Evolutionary conservation across 345 rosid genomes (phyloP), one percentile per base, ranked within the genome.

Genomic region (Hirschfeldia incana): DNA sequence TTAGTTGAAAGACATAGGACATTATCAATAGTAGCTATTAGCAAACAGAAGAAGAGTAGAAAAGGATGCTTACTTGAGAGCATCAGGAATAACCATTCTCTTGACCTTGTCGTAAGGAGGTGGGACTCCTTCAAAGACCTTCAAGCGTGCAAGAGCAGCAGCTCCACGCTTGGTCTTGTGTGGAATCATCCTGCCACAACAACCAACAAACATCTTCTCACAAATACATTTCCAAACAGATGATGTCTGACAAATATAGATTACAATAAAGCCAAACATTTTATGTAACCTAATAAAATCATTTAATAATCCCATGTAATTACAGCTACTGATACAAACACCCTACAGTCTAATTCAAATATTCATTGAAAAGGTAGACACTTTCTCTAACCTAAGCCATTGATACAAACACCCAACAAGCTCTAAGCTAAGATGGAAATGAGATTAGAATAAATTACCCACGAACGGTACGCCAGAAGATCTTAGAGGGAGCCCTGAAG

Each of bases 81-180:
- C 95, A 85, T 93, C 98, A 4, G 98, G 98, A 39, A 93, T 83
- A 57, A 90, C 95, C 98, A 93, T 93, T 66, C 91, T 90, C 87
- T 93, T 93, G 53, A 77, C 81, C 83, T 88, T 93, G 77, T 93
- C 95, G 74, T 85, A 93, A 8, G 98, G 97, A 1, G 94, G 84
- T 3, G 98, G 98, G 27, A 93, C 70, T 34, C 92, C 98, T 34
- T 90, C 98, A 75, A 86, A 93, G 12, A 76, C 90, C 88, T 90
- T 93, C 89, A 91, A 78, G 6, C 97, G 86, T 0, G 85, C 90
- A 83, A 94, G 92, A 0, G 96, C 93, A 5, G 89, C 89, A 3
- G 90, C 97, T 21, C 96, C 98, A 32, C 95, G 86, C 89, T 93
- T 91, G 5, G 91, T 90, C 92, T 91, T 93, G 76, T 90, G 95